These are phyloP conservation scores for Lactarius indigo DNA, from an alignment of 768 basidiomycete genomes.

Conservation along the genomic window DNA sequence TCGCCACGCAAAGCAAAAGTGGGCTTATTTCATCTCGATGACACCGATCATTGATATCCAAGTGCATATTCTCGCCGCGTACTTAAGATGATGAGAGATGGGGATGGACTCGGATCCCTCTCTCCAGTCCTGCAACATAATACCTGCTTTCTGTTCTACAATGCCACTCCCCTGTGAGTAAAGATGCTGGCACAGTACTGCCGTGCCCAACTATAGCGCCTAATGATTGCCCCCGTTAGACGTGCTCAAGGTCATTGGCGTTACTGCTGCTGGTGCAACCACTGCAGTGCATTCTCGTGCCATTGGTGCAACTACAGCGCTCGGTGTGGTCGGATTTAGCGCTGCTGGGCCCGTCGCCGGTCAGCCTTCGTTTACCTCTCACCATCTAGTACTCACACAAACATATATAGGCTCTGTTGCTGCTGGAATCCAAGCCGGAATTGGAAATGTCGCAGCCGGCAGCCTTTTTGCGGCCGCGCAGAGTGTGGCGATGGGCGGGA, in stretches of 20 bases:
- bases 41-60: too few relatives aligned
- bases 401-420: conserved; percentile 1
- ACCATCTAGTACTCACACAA: not conserved
- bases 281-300: not conserved
- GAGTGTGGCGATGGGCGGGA: conserved; percentile 2
- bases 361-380: not conserved
- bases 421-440: not conserved
- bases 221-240: not conserved
- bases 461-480: not conserved
- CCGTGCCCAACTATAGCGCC: too few relatives aligned
- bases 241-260: not conserved
- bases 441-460: not conserved
- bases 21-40: too few relatives aligned
- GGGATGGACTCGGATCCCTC: too few relatives aligned
- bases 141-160: not conserved
- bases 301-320: not conserved
- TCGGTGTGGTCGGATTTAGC: conserved; percentile 3
- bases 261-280: not conserved
- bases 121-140: too few relatives aligned
- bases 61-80: too few relatives aligned
- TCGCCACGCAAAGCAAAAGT: too few relatives aligned
- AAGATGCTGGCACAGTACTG: not conserved
- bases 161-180: not conserved
- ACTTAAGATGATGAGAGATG: too few relatives aligned
- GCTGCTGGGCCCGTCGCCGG: conserved; percentile 8